Evolutionary conservation across 2,329 filamentous ascomycete species (phyloP).

Genomic region (Ilyonectria robusta): DNA sequence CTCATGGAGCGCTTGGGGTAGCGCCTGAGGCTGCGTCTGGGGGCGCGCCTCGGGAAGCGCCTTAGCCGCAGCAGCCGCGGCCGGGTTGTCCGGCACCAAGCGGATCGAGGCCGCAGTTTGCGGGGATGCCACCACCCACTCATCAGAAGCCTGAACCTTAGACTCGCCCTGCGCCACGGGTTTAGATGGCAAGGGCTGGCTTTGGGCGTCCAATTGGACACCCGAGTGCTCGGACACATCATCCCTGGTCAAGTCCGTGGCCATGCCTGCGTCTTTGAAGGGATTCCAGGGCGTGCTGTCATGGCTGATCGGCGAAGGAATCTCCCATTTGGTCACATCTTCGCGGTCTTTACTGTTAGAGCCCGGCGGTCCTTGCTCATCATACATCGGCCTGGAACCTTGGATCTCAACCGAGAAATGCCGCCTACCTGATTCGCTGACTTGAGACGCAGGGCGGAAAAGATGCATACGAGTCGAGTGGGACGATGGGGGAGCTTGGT

Average conservation of each 20-base stretch:
- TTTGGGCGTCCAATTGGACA: constrained; percentile 19
- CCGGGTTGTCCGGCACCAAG: constrained; percentile 42
- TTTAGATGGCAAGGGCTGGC: constrained; percentile 18
- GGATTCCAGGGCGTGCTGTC: constrained; percentile 42
- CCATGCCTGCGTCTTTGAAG: constrained; percentile 37
- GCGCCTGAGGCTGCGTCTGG: constrained; percentile 11
- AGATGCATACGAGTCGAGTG: constrained; percentile 41
- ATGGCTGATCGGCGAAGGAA: constrained; percentile 38
- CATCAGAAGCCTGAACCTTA: constrained; percentile 29
- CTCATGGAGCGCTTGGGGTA: constrained; percentile 20
- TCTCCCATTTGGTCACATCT: constrained; percentile 40
- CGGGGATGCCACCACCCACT: constrained; percentile 27
- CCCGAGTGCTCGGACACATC: constrained; percentile 31
- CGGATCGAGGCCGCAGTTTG: constrained; percentile 36
- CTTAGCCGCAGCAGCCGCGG: not conserved
- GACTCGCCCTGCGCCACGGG: constrained; percentile 16
- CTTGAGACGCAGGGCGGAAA: constrained; percentile 38
- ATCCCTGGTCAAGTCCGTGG: constrained; percentile 19
- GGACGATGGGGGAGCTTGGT: constrained; percentile 42
- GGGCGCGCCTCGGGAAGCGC: constrained; percentile 27
- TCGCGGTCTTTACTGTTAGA: constrained; percentile 35
- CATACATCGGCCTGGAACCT: constrained; percentile 27
- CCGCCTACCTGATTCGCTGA: constrained; percentile 42
- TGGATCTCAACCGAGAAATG: constrained; percentile 38
- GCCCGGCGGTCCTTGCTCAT: constrained; percentile 17